Conservation (phyloP, 2,329 filamentous ascomycete genomes). For the Aspergillus calidoustus region DNA sequence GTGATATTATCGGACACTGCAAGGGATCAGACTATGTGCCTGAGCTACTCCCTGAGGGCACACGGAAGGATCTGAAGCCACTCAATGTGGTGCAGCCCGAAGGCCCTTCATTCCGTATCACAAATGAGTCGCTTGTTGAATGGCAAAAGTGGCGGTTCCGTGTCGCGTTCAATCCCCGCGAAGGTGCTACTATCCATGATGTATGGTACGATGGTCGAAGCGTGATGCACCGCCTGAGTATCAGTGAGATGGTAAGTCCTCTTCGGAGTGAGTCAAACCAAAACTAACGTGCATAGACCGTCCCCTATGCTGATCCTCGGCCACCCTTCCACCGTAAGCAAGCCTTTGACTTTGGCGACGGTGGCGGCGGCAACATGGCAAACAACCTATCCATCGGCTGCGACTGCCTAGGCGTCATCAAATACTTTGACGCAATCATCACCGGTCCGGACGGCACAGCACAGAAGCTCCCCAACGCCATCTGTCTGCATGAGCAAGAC, state of each 20-base stretch:
- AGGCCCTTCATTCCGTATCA: constrained; percentile 65
- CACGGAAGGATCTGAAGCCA: constrained; percentile 64
- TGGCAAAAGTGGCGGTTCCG: constrained; percentile 74
- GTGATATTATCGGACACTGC: constrained; percentile 58
- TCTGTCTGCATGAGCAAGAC: constrained; percentile 71
- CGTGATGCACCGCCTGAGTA: constrained; percentile 68
- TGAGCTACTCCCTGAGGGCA: constrained; percentile 50
- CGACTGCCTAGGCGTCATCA: constrained; percentile 65
- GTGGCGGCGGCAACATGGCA: constrained; percentile 67
- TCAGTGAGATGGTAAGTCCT: constrained; percentile 67
- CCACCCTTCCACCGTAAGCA: constrained; percentile 70
- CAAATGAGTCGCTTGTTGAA: constrained; percentile 46
- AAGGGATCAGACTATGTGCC: constrained; percentile 56
- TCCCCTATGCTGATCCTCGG: constrained; percentile 70
- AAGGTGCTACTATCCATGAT: constrained; percentile 73
- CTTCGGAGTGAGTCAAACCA: neutral
- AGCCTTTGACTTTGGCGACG: constrained; percentile 74
- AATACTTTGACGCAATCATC: constrained; percentile 65
- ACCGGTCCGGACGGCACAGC: constrained; percentile 60
- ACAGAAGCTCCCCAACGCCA: constrained; percentile 61
- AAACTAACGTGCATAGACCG: constrained; percentile 36
- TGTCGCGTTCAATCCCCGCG: constrained; percentile 61
- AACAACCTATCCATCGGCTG: constrained; percentile 64
- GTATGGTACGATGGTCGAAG: constrained; percentile 68
- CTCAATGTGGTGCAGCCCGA: constrained; percentile 74